Evolutionary conservation across 306 rosid species (phyloP).

Genomic region (Hippophae rhamnoides): DNA sequence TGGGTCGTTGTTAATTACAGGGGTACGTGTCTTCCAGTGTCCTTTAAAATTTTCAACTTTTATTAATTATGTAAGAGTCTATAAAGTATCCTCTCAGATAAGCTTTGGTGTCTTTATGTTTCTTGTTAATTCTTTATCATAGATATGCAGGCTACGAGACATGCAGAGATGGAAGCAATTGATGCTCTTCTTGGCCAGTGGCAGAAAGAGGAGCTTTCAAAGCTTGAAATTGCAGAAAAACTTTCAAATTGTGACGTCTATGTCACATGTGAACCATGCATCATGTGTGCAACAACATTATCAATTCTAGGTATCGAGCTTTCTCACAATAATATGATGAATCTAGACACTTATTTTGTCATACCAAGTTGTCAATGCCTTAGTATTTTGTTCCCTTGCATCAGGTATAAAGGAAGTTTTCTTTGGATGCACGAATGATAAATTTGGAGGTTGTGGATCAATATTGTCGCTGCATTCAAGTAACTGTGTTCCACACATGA

Average conservation of each 20-base stretch:
- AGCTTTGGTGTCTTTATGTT: not conserved
- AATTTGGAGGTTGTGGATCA: constrained; percentile 98
- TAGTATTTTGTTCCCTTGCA: constrained; percentile 11
- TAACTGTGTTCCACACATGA: not conserved
- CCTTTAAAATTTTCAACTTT: not conserved
- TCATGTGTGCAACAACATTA: constrained; percentile 87
- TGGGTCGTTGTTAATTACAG: too few species aligned
- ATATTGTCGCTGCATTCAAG: constrained; percentile 63
- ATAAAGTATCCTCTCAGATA: too few species aligned
- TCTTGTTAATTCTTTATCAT: constrained; percentile 5
- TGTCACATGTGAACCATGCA: constrained; percentile 96
- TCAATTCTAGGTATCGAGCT: constrained; percentile 46
- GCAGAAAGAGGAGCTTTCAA: constrained; percentile 56
- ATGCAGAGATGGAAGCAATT: constrained; percentile 97
- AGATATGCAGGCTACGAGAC: constrained; percentile 72
- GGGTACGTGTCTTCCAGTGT: too few species aligned
- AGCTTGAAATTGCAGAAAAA: constrained; percentile 45
- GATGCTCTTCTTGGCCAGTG: constrained; percentile 64
- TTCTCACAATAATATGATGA: too few species aligned
- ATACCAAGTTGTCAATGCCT: not conserved
- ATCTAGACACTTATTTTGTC: too few species aligned
- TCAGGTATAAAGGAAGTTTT: constrained; percentile 72
- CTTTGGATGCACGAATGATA: constrained; percentile 84
- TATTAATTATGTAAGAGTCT: too few species aligned
- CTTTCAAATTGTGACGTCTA: constrained; percentile 60